phyloP scores from a whole-genome alignment of 176 grass and related monocot species.

The Hyparrhenia diplandra region DNA sequence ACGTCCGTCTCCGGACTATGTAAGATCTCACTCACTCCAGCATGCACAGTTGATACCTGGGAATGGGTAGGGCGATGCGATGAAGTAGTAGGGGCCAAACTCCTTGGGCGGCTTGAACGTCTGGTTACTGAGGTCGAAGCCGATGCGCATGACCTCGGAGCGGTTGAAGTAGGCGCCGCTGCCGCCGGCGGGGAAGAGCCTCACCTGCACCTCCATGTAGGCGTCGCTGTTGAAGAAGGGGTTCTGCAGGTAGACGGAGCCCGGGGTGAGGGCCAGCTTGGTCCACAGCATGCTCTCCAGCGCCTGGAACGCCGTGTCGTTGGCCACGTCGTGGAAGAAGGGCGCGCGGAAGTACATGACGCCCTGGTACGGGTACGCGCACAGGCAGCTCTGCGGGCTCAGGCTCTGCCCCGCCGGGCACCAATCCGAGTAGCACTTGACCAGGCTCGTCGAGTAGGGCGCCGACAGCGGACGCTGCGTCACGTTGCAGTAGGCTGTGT shows the following conservation, averaged over 20 bases:
- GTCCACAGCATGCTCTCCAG: slow-evolving; percentile 73
- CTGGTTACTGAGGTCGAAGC: slow-evolving; percentile 85
- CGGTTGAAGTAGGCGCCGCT: slow-evolving; percentile 63
- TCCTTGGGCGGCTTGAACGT: slow-evolving; percentile 70
- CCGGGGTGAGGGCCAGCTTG: slow-evolving; percentile 58
- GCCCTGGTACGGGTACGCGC: slow-evolving; percentile 79
- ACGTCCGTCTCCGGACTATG: too few species aligned
- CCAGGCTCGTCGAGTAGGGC: slow-evolving; percentile 72
- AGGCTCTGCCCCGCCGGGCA: slow-evolving; percentile 62
- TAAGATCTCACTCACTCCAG: too few species aligned
- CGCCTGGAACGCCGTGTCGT: slow-evolving; percentile 64
- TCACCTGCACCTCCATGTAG: slow-evolving; percentile 66
- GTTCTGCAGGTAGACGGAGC: slow-evolving; percentile 74
- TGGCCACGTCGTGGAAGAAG: slow-evolving; percentile 57
- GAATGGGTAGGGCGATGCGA: slow-evolving; percentile 66
- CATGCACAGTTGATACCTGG: slow-evolving; percentile 46
- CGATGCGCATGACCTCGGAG: slow-evolving; percentile 66
- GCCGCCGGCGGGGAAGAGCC: slow-evolving; percentile 66
- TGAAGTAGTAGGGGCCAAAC: slow-evolving; percentile 87
- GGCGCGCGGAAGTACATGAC: slow-evolving; percentile 74
- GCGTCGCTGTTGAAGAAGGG: slow-evolving; percentile 61
- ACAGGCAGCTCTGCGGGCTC: slow-evolving; percentile 84
- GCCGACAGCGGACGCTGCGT: not conserved
- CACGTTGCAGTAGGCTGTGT: slow-evolving; percentile 48
- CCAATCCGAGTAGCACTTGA: slow-evolving; percentile 43